phyloP scores from a whole-genome alignment of 2,329 filamentous ascomycete genomes.

The Dactylellina parvicollis region DNA sequence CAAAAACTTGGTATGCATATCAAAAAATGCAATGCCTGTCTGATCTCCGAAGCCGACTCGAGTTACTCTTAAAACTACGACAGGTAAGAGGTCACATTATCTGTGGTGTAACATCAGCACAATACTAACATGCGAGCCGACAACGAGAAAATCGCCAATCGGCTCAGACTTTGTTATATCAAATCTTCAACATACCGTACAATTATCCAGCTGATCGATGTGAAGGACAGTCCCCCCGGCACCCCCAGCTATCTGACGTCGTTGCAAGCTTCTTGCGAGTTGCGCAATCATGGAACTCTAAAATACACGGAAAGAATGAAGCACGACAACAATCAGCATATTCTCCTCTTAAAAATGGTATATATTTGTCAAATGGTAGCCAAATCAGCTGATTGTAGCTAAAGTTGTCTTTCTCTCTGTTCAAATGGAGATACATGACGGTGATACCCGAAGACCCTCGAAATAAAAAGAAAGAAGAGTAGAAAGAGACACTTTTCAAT shows the following conservation, averaged over 20 bases:
- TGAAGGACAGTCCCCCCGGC: constrained; percentile 41
- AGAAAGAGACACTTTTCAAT: background rate
- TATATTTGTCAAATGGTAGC: constrained; percentile 1
- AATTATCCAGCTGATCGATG: constrained; percentile 52
- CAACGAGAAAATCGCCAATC: constrained; percentile 25
- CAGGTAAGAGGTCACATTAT: constrained; percentile 46
- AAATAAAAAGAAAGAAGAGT: background rate
- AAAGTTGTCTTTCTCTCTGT: background rate
- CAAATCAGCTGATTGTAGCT: background rate
- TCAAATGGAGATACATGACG: background rate
- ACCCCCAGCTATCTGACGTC: constrained; percentile 59
- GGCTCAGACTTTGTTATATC: constrained; percentile 2
- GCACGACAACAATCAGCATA: constrained; percentile 47
- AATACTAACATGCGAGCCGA: constrained; percentile 28
- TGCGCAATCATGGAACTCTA: constrained; percentile 65
- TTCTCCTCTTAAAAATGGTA: constrained; percentile 18
- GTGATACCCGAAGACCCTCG: too few relatives aligned
- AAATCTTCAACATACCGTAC: constrained; percentile 49
- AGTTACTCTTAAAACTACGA: background rate
- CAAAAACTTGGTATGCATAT: constrained; percentile 1
- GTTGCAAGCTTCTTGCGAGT: constrained; percentile 62
- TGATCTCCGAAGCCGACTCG: constrained; percentile 13
- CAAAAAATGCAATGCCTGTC: constrained; percentile 1
- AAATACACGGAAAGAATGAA: constrained; percentile 38
- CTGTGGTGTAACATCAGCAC: constrained; percentile 51